A percentile compares a stretch with the other conserved stretches of the same genome.
Evolutionary conservation across 2,329 filamentous ascomycete species (phyloP).

Genomic region (Lachnellula hyalina): DNA sequence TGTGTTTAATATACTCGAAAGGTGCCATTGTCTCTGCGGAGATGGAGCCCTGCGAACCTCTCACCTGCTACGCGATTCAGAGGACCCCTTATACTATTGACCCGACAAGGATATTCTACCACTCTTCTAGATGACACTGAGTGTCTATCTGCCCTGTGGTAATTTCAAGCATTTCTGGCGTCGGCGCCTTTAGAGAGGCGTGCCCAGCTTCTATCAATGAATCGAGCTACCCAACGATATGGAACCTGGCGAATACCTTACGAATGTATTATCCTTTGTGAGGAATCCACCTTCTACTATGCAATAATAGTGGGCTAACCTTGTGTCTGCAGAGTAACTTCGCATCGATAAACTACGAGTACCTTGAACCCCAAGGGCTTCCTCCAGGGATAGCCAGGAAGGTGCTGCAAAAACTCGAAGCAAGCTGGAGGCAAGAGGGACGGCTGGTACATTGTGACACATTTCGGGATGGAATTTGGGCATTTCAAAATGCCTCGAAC

Average conservation of each 20-base stretch:
- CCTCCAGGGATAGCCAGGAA: constrained; percentile 17
- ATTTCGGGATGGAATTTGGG: constrained; percentile 27
- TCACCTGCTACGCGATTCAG: constrained; percentile 20
- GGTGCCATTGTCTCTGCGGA: constrained; percentile 17
- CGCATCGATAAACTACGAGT: constrained; percentile 31
- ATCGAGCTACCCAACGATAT: constrained; percentile 23
- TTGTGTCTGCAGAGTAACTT: constrained; percentile 26
- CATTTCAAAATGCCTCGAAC: constrained; percentile 19
- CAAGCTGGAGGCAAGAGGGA: constrained; percentile 26
- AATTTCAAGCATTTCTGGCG: background rate
- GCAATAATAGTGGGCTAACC: background rate
- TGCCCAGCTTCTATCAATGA: constrained; percentile 12
- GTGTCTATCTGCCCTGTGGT: background rate
- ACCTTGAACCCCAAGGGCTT: constrained; percentile 22
- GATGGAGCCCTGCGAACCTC: constrained; percentile 30
- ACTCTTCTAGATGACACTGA: constrained; percentile 1
- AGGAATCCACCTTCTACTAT: constrained; percentile 1
- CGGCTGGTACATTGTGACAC: constrained; percentile 26
- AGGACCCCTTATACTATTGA: constrained; percentile 1
- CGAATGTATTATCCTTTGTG: constrained; percentile 33
- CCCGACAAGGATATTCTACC: background rate
- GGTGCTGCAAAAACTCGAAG: constrained; percentile 27
- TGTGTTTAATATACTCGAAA: background rate
- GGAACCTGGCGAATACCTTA: constrained; percentile 32
- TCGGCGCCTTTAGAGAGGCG: constrained; percentile 3